Conservation (phyloP, 2,329 filamentous ascomycete genomes). For the Biscogniauxia mediterranea region DNA sequence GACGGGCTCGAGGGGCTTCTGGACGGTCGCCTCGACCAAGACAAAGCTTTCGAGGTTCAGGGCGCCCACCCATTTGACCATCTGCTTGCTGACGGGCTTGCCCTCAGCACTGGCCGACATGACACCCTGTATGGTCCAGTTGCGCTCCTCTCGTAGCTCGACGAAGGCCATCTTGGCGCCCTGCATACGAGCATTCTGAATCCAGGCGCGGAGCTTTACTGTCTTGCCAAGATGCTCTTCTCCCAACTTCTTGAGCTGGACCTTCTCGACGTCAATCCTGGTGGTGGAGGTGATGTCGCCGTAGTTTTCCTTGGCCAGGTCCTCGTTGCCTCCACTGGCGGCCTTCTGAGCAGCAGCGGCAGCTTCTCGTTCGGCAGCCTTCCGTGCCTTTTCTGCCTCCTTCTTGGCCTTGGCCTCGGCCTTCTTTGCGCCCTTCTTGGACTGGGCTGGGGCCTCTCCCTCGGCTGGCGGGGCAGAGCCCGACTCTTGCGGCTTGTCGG, state of each 20-base stretch:
- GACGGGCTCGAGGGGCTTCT: slow-evolving; percentile 81
- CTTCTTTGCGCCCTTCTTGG: slow-evolving; percentile 84
- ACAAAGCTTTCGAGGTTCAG: slow-evolving; percentile 81
- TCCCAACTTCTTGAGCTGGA: slow-evolving; percentile 61
- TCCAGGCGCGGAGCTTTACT: slow-evolving; percentile 74
- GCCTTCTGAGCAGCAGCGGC: slow-evolving; percentile 66
- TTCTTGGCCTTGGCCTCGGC: slow-evolving; percentile 83
- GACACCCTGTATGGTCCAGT: slow-evolving; percentile 81
- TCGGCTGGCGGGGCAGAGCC: slow-evolving; percentile 25
- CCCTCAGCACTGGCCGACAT: slow-evolving; percentile 65
- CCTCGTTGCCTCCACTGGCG: slow-evolving; percentile 61
- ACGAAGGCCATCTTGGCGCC: slow-evolving; percentile 89
- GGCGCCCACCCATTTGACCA: slow-evolving; percentile 86
- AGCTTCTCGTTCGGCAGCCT: slow-evolving; percentile 73
- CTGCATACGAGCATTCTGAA: slow-evolving; percentile 86
- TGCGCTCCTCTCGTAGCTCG: slow-evolving; percentile 73
- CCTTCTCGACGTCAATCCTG: slow-evolving; percentile 53
- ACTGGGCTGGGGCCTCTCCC: slow-evolving; percentile 35
- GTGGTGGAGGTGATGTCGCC: slow-evolving; percentile 64
- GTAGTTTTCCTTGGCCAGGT: slow-evolving; percentile 75
- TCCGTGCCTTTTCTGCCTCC: slow-evolving; percentile 74
- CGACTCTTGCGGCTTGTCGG: slow-evolving; percentile 26
- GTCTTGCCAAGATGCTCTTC: slow-evolving; percentile 67
- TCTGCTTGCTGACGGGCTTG: slow-evolving; percentile 69
- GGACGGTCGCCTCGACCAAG: slow-evolving; percentile 74